A percentile compares a stretch with the other conserved stretches of the same genome.
phyloP scores from a whole-genome alignment of 306 rosid species.

The Cucumis cinereus region DNA sequence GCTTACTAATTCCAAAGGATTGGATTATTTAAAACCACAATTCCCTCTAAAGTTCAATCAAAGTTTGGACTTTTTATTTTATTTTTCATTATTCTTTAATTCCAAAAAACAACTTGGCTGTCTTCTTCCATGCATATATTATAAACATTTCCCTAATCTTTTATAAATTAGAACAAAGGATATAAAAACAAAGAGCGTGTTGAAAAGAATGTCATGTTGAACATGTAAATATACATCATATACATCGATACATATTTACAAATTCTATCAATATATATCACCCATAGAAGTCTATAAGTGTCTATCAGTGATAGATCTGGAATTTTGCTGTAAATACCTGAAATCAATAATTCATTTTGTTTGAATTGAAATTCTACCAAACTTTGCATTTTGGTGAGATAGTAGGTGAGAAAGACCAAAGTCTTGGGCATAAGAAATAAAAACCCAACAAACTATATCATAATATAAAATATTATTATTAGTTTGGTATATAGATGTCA shows the following conservation, averaged over 20 bases:
- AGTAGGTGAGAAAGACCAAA: constrained; percentile 2
- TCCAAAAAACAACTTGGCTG: neutral
- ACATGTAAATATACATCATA: neutral
- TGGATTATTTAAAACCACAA: neutral
- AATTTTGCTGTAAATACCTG: too few species aligned
- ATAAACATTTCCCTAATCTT: neutral
- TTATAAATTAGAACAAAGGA: neutral
- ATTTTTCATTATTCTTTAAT: neutral
- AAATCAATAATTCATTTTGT: too few species aligned
- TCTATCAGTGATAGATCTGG: too few species aligned
- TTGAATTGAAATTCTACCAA: neutral
- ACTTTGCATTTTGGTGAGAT: neutral
- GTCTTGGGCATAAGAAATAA: neutral
- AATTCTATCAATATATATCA: too few species aligned
- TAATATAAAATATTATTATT: neutral
- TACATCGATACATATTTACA: too few species aligned
- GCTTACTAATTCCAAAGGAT: neutral
- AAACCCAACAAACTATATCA: neutral
- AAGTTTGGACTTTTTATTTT: neutral
- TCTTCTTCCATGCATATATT: neutral
- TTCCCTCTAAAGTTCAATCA: neutral
- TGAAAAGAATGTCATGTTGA: neutral
- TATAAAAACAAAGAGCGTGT: neutral
- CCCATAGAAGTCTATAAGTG: too few species aligned
- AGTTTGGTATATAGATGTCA: too few species aligned